Evolutionary conservation across 192 early-diverging fungal species (phyloP).

Genomic region (Obelidium mucronatum): DNA sequence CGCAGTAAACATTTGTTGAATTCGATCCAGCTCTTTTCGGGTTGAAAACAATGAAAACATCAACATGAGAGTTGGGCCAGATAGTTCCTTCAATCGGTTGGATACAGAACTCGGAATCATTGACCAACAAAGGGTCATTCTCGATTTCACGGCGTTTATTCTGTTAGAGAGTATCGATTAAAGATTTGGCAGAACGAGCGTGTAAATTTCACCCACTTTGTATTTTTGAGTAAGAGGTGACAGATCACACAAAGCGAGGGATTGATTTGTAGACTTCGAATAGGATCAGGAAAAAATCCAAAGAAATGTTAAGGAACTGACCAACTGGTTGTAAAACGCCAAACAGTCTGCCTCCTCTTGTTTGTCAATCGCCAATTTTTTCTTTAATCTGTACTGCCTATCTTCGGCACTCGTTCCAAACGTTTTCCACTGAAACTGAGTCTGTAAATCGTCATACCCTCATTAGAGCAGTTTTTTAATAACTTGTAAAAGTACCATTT

Average conservation of each 20-base stretch:
- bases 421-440: conserved; percentile 61
- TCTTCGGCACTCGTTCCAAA: conserved; percentile 59
- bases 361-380: conserved; percentile 38
- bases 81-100: conserved; percentile 54
- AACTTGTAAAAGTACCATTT: conserved; percentile 50
- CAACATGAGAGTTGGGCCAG: conserved; percentile 61
- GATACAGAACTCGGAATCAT: conserved; percentile 50
- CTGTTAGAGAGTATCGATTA: conserved; percentile 33
- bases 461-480: too few relatives aligned
- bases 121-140: conserved; percentile 49
- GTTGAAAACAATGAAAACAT: conserved; percentile 56
- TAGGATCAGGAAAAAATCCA: background rate
- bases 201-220: conserved; percentile 31
- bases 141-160: conserved; percentile 47
- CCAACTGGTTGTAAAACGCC: conserved; percentile 40
- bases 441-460: conserved; percentile 45
- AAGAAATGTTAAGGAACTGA: background rate
- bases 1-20: conserved; percentile 51
- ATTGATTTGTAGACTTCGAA: conserved; percentile 32
- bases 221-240: conserved; percentile 46
- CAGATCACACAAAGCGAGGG: conserved; percentile 34
- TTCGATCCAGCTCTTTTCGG: conserved; percentile 51
- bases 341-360: conserved; percentile 47
- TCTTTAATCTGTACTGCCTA: conserved; percentile 36
- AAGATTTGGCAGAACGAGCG: conserved; percentile 36